Base-by-base conservation (phyloP, 1,284 basidiomycete genomes). In the Omphalotus olearius region DNA sequence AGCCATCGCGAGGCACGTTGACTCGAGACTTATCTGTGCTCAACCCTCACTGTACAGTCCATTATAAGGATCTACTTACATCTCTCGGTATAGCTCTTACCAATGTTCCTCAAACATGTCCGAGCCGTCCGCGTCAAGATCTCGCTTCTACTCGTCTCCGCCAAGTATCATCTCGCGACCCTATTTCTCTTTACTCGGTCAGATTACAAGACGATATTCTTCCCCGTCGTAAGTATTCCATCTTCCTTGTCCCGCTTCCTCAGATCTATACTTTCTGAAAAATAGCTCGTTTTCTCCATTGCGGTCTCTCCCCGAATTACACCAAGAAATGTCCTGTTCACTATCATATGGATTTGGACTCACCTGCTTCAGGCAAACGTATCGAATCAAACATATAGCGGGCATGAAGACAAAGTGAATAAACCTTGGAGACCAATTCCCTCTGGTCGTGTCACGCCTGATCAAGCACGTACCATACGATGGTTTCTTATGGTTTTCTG, bases 361-460 rank as follows among this genome's bases (percentile, higher is more conserved):
- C 66, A 69, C 47, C 53, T 67, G n/a, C 58, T 70, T 5, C 61
- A 68, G 50, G 64, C 63, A 56, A 66, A 66, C 46, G 60, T 69
- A 10, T 68, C 69, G 11, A 71, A 71, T 53, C 69, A 71, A 50
- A 60, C 57, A 6, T 47, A 59, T n/a, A 57, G 57, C 18, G 51
- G 50, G 2, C 56, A 60, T 4, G 69, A 71, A 50, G 69, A 71
- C 51, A 56, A 50, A 18, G 28, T 62, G 9, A 70, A 70, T 56
- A 64, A 64, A 45, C 65, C 69, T 1, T 65, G 67, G 62, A 56
- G 69, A 35, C 69, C 69, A 0, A 56, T 71, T 25, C 69, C 69
- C 1, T 55, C 69, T 14, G 58, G 60, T 7, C 60, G 67, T 23
- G 58, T 71, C 26, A 57, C 63, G 1, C 50, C 58, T 36, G 25